Evolutionary conservation across 305 asterid genomes (phyloP), one percentile per base, ranked within the genome.

Genomic region (Fraxinus xanthoxyloides): DNA sequence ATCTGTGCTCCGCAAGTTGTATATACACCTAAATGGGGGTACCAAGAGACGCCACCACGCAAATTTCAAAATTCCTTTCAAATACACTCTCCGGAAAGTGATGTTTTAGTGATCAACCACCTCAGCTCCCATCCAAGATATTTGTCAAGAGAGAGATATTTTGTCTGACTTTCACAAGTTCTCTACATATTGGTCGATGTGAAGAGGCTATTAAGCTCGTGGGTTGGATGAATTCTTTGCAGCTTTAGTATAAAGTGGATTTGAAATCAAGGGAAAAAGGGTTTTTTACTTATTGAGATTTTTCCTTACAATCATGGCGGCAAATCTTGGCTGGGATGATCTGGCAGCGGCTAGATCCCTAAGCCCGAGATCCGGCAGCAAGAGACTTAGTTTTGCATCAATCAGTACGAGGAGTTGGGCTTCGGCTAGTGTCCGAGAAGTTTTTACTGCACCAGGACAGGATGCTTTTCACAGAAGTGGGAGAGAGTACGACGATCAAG

Each of bases 361-460:
- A 6, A 91, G 97, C 93, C 89, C 82, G 35, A 79, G 89, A 70
- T 90, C 95, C 0, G 65, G 79, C 76, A 93, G 97, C 38, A 86
- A 88, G 83, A 88, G 97, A 81, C 65, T 84, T 77, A 92, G 95
- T 78, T 82, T 92, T 12, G 87, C 89, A 32, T 91, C 98, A 0
- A 21, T 76, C 26, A 95, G 97, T 73, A 76, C 90, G 2, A 90
- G 90, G 79, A 90, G 98, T 36, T 92, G 93, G 97, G 95, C 97
- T 35, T 93, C 97, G 0, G 97, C 92, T 34, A 92, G 97, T 82
- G 88, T 86, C 81, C 85, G 97, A 81, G 98, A 94, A 85, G 94
- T 80, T 40, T 89, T 92, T 82, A 87, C 87, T 13, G 92, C 92
- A 13, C 87, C 92, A 1, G 98, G 97, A 15, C 89, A 87, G 70